Conservation (phyloP, 441 rosid species). For the Sinapis alba region DNA sequence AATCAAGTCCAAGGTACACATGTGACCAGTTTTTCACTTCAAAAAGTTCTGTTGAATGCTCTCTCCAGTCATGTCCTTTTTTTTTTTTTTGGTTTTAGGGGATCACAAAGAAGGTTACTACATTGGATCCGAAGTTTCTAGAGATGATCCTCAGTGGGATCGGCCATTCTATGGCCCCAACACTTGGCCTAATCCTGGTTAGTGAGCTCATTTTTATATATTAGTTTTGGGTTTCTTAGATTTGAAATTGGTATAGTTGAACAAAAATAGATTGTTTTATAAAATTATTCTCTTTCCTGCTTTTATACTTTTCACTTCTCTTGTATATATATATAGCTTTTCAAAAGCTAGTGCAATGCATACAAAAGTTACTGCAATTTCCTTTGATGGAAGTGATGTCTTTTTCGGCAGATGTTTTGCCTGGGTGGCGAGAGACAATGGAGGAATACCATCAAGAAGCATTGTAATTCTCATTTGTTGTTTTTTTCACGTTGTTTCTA, state of each 20-base stretch:
- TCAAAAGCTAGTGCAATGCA: background rate
- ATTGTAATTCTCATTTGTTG: conserved; percentile 52
- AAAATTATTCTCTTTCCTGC: background rate
- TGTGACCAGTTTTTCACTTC: background rate
- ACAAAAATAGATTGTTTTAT: background rate
- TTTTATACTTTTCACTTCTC: background rate
- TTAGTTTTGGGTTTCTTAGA: background rate
- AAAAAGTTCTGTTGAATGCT: background rate
- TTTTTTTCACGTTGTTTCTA: background rate
- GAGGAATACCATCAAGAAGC: conserved; percentile 77
- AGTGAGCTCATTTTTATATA: background rate
- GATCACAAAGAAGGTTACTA: background rate
- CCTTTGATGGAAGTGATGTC: background rate
- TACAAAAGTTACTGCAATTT: background rate
- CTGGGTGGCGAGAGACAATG: conserved; percentile 87
- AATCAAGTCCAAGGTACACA: conserved; percentile 14
- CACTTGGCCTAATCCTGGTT: background rate
- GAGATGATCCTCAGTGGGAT: conserved; percentile 14
- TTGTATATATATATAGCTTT: background rate
- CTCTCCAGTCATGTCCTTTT: background rate
- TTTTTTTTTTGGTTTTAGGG: background rate
- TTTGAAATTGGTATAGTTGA: background rate
- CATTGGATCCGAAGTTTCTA: background rate
- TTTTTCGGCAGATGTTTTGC: conserved; percentile 56
- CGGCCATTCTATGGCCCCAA: conserved; percentile 2